These are phyloP conservation scores for Neurospora sp. DNA, from an alignment of 495 filamentous ascomycete genomes.

Conservation along the genomic window DNA sequence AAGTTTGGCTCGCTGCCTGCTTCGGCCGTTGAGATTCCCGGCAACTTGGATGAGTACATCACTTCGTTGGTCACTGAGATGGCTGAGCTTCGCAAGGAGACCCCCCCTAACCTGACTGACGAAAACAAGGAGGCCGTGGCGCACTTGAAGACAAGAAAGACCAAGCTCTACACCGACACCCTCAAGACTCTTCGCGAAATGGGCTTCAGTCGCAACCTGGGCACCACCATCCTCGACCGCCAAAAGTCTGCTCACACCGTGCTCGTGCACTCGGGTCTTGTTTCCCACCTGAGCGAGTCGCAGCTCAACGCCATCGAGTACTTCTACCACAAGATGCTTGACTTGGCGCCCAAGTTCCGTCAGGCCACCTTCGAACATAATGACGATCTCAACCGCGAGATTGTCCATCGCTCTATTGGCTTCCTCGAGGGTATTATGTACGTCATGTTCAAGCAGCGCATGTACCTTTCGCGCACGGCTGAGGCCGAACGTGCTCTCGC, in stretches of 20 bases:
- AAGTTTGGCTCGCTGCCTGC: slow-evolving; percentile 40
- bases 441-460: slow-evolving; percentile 57
- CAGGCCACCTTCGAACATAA: slow-evolving; percentile 58
- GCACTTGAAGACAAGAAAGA: slow-evolving; percentile 82
- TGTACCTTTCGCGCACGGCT: slow-evolving; percentile 26
- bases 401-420: slow-evolving; percentile 66
- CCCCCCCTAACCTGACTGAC: slow-evolving; percentile 62
- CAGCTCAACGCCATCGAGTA: slow-evolving; percentile 43
- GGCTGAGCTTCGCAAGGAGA: slow-evolving; percentile 64
- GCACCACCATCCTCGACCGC: slow-evolving; percentile 52
- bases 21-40: slow-evolving; percentile 43
- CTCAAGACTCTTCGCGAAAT: slow-evolving; percentile 72
- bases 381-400: slow-evolving; percentile 68
- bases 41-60: slow-evolving; percentile 56
- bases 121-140: slow-evolving; percentile 74
- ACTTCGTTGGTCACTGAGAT: slow-evolving; percentile 57
- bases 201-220: slow-evolving; percentile 76
- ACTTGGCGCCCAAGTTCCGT: slow-evolving; percentile 58
- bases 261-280: slow-evolving; percentile 33
- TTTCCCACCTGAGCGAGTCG: slow-evolving; percentile 6
- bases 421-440: slow-evolving; percentile 74
- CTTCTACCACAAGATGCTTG: slow-evolving; percentile 68
- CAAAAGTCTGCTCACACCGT: slow-evolving; percentile 63
- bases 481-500: slow-evolving; percentile 14
- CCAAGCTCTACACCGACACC: slow-evolving; percentile 82